These are phyloP conservation scores for Saccharomyces hybrid DNA, from an alignment of 1,139 yeast genomes.

Conservation along the genomic window DNA sequence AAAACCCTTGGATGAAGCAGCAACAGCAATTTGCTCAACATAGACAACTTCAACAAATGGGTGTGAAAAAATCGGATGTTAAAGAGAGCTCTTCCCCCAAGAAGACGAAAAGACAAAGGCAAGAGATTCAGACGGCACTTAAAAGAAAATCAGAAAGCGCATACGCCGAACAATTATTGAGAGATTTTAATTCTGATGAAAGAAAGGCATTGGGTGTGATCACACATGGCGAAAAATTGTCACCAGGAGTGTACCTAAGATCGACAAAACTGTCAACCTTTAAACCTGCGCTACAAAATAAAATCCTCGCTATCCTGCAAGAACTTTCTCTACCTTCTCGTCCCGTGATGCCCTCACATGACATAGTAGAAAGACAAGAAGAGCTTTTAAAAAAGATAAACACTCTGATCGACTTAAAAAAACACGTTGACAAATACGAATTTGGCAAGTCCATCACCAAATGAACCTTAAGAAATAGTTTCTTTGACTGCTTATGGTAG, in stretches of 20 bases:
- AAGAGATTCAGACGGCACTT: slow-evolving; percentile 27
- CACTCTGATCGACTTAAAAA: slow-evolving; percentile 73
- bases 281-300: slow-evolving; percentile 68
- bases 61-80: slow-evolving; percentile 33
- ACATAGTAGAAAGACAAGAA: slow-evolving; percentile 74
- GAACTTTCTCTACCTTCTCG: slow-evolving; percentile 72
- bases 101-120: slow-evolving; percentile 32
- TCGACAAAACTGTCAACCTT: slow-evolving; percentile 57
- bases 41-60: slow-evolving; percentile 40
- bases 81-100: slow-evolving; percentile 16
- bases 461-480: slow-evolving; percentile 6
- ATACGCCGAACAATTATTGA: slow-evolving; percentile 34
- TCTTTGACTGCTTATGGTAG: background rate
- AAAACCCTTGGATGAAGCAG: slow-evolving; percentile 38
- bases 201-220: slow-evolving; percentile 81
- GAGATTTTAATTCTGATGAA: slow-evolving; percentile 65
- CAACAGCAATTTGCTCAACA: slow-evolving; percentile 36
- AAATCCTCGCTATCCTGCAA: slow-evolving; percentile 62
- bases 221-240: slow-evolving; percentile 74
- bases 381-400: slow-evolving; percentile 65
- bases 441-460: slow-evolving; percentile 64
- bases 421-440: slow-evolving; percentile 79
- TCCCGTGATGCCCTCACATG: slow-evolving; percentile 85
- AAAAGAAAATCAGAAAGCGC: slow-evolving; percentile 30
- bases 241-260: slow-evolving; percentile 58